phyloP scores from a whole-genome alignment of 73 alveolate genomes.

The Stentor coeruleus region DNA sequence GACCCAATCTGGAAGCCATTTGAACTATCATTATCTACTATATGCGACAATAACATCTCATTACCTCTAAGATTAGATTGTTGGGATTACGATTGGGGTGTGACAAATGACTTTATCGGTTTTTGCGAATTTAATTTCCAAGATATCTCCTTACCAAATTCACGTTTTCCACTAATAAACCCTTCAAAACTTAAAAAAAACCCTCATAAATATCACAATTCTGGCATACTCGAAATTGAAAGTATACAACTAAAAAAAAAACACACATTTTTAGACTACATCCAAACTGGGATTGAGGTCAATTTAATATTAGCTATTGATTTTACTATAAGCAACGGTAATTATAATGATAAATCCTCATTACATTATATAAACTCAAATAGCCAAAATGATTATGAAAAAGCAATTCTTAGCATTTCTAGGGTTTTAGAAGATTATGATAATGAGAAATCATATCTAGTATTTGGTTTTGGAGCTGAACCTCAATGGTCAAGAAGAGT shows the following conservation, averaged over 20 bases:
- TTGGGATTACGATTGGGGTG: conserved; percentile 50
- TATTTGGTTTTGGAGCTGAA: conserved; percentile 74
- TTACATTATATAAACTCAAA: conserved; percentile 53
- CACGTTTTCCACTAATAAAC: conserved; percentile 32
- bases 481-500: conserved; percentile 24
- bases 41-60: conserved; percentile 50
- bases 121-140: conserved; percentile 40
- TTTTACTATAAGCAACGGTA: conserved; percentile 72
- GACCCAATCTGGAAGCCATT: conserved; percentile 63
- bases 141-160: conserved; percentile 32
- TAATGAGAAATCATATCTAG: conserved; percentile 56
- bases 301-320: conserved; percentile 74
- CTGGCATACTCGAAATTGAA: conserved; percentile 24
- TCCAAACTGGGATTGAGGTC: conserved; percentile 54
- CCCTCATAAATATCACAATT: neutral
- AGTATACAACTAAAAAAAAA: neutral
- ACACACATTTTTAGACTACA: conserved; percentile 53
- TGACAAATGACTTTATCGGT: conserved; percentile 62
- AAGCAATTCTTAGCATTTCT: conserved; percentile 54
- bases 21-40: conserved; percentile 40
- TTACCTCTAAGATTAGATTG: conserved; percentile 54
- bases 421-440: conserved; percentile 56
- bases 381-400: conserved; percentile 50
- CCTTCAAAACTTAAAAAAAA: conserved; percentile 14
- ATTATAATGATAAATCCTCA: conserved; percentile 43